Percentiles rank a stretch among this genome's conserved stretches.
These are phyloP conservation scores for Colletotrichum lini DNA, from an alignment of 2,329 filamentous ascomycete species.

Conservation along the genomic window DNA sequence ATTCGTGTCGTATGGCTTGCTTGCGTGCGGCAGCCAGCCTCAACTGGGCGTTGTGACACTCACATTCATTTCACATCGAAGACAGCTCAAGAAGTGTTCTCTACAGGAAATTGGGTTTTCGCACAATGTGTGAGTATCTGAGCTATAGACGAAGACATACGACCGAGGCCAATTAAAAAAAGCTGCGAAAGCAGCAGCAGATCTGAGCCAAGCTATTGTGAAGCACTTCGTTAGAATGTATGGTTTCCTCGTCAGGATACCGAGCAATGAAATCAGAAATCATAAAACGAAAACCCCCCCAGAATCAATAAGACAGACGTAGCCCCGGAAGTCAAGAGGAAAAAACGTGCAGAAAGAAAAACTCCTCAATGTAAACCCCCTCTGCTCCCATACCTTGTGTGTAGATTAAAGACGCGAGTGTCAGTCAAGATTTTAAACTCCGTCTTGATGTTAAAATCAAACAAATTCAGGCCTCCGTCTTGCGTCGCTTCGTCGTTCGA, in stretches of 20 bases:
- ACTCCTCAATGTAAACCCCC: background rate
- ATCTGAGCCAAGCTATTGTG: background rate
- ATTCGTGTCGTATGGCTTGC: background rate
- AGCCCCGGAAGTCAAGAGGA: slow-evolving; percentile 1
- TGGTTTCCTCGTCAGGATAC: background rate
- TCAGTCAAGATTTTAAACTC: too few species aligned
- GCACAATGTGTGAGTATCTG: slow-evolving; percentile 7
- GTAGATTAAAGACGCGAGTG: background rate
- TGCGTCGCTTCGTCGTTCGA: slow-evolving; percentile 9
- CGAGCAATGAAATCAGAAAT: background rate
- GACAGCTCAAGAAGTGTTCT: too few species aligned
- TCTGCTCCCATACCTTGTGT: background rate
- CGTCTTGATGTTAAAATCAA: too few species aligned
- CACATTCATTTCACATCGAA: background rate
- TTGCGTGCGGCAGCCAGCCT: background rate
- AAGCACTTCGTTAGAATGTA: slow-evolving; percentile 1
- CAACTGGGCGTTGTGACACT: background rate
- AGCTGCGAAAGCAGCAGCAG: slow-evolving; percentile 10
- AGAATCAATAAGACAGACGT: background rate
- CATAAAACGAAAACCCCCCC: background rate
- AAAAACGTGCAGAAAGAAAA: background rate
- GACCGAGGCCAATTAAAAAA: slow-evolving; percentile 6
- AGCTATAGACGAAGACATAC: slow-evolving; percentile 7
- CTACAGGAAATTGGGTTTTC: background rate
- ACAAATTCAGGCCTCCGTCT: slow-evolving; percentile 1